Base-by-base conservation (phyloP, 371 early-diverging fungal genomes). In the Rhizopus microsporus region DNA sequence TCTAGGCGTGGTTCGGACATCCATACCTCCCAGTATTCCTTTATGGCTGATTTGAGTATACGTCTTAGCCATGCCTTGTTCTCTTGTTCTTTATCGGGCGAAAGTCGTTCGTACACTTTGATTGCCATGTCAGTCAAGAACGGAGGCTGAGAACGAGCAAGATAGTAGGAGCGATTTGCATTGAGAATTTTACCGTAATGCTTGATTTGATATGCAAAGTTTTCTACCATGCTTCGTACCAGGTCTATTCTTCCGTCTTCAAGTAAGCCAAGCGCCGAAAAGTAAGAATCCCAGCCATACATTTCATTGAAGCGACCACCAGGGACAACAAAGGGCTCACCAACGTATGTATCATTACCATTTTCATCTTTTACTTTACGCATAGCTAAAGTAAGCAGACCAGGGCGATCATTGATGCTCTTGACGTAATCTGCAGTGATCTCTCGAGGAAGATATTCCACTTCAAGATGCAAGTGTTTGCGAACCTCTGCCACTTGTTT, bases 281-380 rank as follows among this genome's bases (percentile, higher is more conserved):
- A 98, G 67, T 96, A 97, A 32, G 90, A 89, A 67, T 98, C 98
- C 98, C 98, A 97, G 1, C 98, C 97, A 68, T 98, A 98, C 93
- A 95, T 95, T 77, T 98, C 99, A 71, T 97, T 98, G 78, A 97
- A 98, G 0, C 99, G 82, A 4, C 99, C 99, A 35, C 99, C 99
- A 1, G 98, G 99, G 0, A 98, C 98, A 7, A 95, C 93, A 70
- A 97, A 98, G 0, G 95, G 95, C 12, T 91, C 88, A 5, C 96
- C 96, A 9, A 74, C 72, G 50, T 87, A 67, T 0, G 71, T 63
- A n/a, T 68, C 63, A 5, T 75, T 71, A 1, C 87, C 88, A 39
- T 79, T 70, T 35, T 78, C 81, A 30, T 81, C 84, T 46, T 70
- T 54, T n/a, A 57, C 52, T 56, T 78, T 82, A 35, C 88, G 80